These are phyloP conservation scores for Saturnispora sekii DNA, from an alignment of 805 yeast genomes.

Conservation along the genomic window DNA sequence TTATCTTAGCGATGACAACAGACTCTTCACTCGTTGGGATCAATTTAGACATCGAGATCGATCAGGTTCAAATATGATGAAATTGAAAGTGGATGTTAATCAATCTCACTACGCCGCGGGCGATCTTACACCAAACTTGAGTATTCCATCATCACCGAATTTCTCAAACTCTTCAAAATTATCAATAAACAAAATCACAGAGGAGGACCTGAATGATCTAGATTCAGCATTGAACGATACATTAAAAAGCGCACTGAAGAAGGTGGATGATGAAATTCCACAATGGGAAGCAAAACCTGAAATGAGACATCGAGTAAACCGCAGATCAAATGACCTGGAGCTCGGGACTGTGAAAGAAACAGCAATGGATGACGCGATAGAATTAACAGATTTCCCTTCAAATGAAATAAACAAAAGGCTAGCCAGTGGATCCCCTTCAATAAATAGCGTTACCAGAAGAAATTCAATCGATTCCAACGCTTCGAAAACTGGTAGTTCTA, in stretches of 20 bases:
- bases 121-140: not conserved
- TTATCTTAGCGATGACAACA: too few relatives aligned
- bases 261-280: not conserved
- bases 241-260: conserved; percentile 6
- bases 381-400: conserved; percentile 1
- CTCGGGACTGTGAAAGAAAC: not conserved
- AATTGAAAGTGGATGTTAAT: not conserved
- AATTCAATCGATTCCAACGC: too few relatives aligned
- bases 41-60: too few relatives aligned
- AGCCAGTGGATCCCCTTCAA: too few relatives aligned
- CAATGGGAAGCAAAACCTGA: not conserved
- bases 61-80: not conserved
- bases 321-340: too few relatives aligned
- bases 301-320: not conserved
- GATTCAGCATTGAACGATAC: conserved; percentile 10
- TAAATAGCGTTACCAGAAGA: too few relatives aligned
- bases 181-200: not conserved
- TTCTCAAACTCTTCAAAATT: not conserved
- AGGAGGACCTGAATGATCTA: conserved; percentile 7
- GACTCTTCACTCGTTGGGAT: too few relatives aligned
- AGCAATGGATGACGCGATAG: not conserved
- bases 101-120: too few relatives aligned
- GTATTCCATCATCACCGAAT: not conserved
- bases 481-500: not conserved
- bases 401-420: not conserved